Evolutionary conservation across 2,329 filamentous ascomycete species (phyloP).

Genomic region (Myrmaecium sp.): DNA sequence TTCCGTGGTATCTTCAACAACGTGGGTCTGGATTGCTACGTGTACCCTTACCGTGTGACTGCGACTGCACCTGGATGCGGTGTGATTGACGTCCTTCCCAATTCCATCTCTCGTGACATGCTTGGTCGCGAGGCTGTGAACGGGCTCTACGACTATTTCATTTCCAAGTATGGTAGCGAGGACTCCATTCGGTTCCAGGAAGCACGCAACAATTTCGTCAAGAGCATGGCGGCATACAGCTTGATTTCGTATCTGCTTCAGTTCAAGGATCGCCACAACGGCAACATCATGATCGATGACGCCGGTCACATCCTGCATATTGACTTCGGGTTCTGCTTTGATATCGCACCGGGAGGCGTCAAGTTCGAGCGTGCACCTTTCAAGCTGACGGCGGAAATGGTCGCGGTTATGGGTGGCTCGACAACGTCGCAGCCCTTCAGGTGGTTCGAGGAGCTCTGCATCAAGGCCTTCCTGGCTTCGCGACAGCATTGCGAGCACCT

Average conservation of each 20-base stretch:
- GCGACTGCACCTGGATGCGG: conserved; percentile 94
- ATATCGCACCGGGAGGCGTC: conserved; percentile 91
- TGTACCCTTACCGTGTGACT: conserved; percentile 93
- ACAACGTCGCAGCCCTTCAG: conserved; percentile 75
- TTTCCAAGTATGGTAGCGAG: conserved; percentile 93
- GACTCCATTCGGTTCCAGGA: conserved; percentile 90
- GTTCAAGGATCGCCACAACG: conserved; percentile 98
- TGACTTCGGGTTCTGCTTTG: conserved; percentile 98
- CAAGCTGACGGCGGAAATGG: conserved; percentile 94
- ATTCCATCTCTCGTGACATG: conserved; percentile 98
- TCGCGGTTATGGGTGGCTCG: conserved; percentile 88
- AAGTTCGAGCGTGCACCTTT: conserved; percentile 97
- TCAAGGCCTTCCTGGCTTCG: conserved; percentile 85
- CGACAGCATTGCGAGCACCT: conserved; percentile 80
- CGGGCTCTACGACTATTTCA: conserved; percentile 94
- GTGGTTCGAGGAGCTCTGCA: conserved; percentile 90
- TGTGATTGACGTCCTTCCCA: conserved; percentile 94
- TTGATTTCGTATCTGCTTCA: conserved; percentile 93
- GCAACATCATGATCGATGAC: conserved; percentile 99
- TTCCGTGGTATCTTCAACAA: conserved; percentile 95
- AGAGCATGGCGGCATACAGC: conserved; percentile 97
- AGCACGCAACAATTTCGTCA: conserved; percentile 92
- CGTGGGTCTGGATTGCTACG: conserved; percentile 88
- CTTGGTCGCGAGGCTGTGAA: conserved; percentile 95
- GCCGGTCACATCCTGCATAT: conserved; percentile 96